Evolutionary conservation across 2,329 filamentous ascomycete genomes (phyloP).

Genomic region (Ceratocystis alfenasii): DNA sequence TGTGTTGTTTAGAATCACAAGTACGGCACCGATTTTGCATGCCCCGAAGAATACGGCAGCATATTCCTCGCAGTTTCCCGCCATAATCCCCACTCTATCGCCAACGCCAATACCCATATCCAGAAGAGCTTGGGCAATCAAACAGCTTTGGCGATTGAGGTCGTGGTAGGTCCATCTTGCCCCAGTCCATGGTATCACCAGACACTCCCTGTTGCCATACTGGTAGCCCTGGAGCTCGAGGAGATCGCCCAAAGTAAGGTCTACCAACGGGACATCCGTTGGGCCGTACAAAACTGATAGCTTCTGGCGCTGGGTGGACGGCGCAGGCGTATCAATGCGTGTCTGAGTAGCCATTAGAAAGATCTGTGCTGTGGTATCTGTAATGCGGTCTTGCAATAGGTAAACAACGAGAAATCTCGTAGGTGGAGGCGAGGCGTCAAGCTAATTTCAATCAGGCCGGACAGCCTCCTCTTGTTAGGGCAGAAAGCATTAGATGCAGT

Average conservation of each 20-base stretch:
- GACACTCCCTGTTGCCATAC: conserved; percentile 53
- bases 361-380: not conserved
- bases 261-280: conserved; percentile 54
- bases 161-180: conserved; percentile 61
- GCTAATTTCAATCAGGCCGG: not conserved
- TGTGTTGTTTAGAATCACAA: conserved; percentile 73
- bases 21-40: conserved; percentile 51
- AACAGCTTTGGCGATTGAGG: conserved; percentile 49
- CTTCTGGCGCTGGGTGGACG: conserved; percentile 30
- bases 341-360: conserved; percentile 20
- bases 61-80: conserved; percentile 73
- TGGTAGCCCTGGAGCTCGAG: conserved; percentile 57
- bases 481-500: too few relatives aligned
- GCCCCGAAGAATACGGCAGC: conserved; percentile 62
- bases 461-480: not conserved
- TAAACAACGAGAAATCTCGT: not conserved
- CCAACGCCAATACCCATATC: conserved; percentile 54
- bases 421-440: not conserved
- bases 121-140: conserved; percentile 53
- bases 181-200: conserved; percentile 65
- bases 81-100: conserved; percentile 64
- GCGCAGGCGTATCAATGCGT: conserved; percentile 26
- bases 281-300: conserved; percentile 56
- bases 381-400: not conserved
- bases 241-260: conserved; percentile 60